A percentile compares a stretch with the other conserved stretches of the same genome.
Conservation (phyloP, 768 basidiomycete genomes). For the Strobilomyces dryophilus region DNA sequence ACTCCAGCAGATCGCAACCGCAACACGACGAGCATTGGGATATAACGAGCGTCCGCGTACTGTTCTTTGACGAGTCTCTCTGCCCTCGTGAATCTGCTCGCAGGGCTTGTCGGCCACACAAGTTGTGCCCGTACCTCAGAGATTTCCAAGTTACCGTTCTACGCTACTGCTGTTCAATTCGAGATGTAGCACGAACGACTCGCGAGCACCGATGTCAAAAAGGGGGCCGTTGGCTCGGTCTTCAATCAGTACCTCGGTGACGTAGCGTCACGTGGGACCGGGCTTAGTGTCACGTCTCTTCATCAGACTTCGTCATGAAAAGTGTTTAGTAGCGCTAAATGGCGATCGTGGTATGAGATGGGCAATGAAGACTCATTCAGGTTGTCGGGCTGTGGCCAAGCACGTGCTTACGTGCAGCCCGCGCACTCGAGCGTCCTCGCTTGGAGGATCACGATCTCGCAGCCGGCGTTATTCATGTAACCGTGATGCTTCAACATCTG, state of each 20-base stretch:
- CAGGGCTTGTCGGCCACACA: too few species aligned
- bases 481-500: slow-evolving; percentile 56
- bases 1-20: too few species aligned
- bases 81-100: too few species aligned
- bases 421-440: slow-evolving; percentile 48
- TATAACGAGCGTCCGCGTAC: too few species aligned
- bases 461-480: slow-evolving; percentile 59
- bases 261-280: slow-evolving; percentile 25
- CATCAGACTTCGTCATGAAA: slow-evolving; percentile 1
- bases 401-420: slow-evolving; percentile 48
- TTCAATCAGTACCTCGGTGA: slow-evolving; percentile 60
- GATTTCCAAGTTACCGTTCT: slow-evolving; percentile 16
- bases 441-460: slow-evolving; percentile 60
- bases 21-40: too few species aligned
- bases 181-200: slow-evolving; percentile 63
- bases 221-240: slow-evolving; percentile 55
- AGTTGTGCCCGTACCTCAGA: too few species aligned
- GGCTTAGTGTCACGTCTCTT: slow-evolving; percentile 12
- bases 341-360: slow-evolving; percentile 61
- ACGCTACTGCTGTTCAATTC: slow-evolving; percentile 47
- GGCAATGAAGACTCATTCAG: slow-evolving; percentile 54
- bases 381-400: slow-evolving; percentile 60
- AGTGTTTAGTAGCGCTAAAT: slow-evolving; percentile 43
- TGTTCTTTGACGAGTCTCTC: too few species aligned
- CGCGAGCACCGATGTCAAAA: slow-evolving; percentile 58